phyloP scores from a whole-genome alignment of 352 stramenopile genomes.

The Elongisporangium prolatum region DNA sequence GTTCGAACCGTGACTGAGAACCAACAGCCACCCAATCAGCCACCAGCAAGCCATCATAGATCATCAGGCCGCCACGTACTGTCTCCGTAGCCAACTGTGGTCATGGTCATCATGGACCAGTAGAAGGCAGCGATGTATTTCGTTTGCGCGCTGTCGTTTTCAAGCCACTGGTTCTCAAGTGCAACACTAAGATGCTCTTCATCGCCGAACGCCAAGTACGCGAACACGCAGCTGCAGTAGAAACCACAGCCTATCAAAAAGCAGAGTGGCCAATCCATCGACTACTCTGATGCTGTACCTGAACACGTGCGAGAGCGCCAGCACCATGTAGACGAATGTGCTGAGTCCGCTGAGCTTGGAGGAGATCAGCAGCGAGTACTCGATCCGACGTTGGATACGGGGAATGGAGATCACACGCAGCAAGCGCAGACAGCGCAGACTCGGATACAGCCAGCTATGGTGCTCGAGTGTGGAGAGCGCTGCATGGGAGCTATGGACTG shows the following conservation, averaged over 20 bases:
- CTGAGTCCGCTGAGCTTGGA: slow-evolving; percentile 73
- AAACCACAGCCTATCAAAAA: neutral
- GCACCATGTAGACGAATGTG: slow-evolving; percentile 66
- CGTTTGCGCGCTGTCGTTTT: slow-evolving; percentile 46
- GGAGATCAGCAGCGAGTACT: slow-evolving; percentile 72
- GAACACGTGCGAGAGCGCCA: slow-evolving; percentile 79
- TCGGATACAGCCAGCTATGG: slow-evolving; percentile 34
- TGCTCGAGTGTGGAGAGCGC: neutral
- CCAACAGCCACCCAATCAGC: no score
- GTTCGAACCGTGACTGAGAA: slow-evolving; percentile 61
- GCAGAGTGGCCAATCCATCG: no score
- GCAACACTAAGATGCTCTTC: slow-evolving; percentile 41
- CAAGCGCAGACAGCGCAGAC: slow-evolving; percentile 43
- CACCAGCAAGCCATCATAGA: no score
- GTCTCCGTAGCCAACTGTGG: slow-evolving; percentile 74
- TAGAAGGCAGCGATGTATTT: slow-evolving; percentile 82
- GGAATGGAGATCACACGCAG: slow-evolving; percentile 48
- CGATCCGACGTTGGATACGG: slow-evolving; percentile 52
- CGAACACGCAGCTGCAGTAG: slow-evolving; percentile 50
- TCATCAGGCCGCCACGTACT: slow-evolving; percentile 46
- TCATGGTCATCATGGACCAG: slow-evolving; percentile 87
- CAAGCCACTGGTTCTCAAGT: slow-evolving; percentile 29
- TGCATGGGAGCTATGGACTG: neutral
- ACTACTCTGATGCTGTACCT: slow-evolving; percentile 33
- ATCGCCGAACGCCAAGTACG: slow-evolving; percentile 60